phyloP scores from a whole-genome alignment of 2,329 filamentous ascomycete genomes.

The Mycocentrospora acerina region DNA sequence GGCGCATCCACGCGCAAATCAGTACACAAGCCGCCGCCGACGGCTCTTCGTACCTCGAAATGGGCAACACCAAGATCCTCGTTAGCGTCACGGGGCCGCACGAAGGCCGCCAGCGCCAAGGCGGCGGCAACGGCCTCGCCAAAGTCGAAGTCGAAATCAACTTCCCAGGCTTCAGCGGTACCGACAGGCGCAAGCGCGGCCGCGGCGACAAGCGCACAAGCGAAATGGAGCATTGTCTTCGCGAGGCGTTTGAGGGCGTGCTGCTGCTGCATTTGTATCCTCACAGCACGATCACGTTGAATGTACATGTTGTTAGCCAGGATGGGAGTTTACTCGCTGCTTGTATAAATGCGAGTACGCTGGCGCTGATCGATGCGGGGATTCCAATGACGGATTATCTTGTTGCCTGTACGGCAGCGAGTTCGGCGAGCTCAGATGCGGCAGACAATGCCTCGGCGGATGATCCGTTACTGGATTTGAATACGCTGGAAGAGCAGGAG shows the following conservation, averaged over 20 bases:
- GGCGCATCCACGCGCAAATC: constrained; percentile 83
- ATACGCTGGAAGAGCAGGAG: constrained; percentile 79
- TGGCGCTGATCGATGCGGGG: constrained; percentile 91
- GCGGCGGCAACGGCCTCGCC: constrained; percentile 55
- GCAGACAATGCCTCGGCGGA: constrained; percentile 64
- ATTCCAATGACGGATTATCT: constrained; percentile 95
- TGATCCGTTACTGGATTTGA: constrained; percentile 79
- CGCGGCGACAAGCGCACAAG: constrained; percentile 65
- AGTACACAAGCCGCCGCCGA: constrained; percentile 90
- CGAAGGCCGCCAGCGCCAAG: constrained; percentile 61
- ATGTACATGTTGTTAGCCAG: constrained; percentile 82
- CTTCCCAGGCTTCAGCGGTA: constrained; percentile 82
- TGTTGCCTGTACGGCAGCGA: constrained; percentile 82
- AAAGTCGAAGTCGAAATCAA: constrained; percentile 79
- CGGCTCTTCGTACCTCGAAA: constrained; percentile 89
- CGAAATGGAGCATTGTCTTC: constrained; percentile 79
- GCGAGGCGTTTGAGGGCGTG: constrained; percentile 72
- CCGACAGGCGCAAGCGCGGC: constrained; percentile 71
- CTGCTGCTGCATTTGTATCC: constrained; percentile 88
- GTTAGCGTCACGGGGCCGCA: constrained; percentile 86
- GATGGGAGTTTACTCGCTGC: constrained; percentile 89
- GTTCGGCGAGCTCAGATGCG: constrained; percentile 59
- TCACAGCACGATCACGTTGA: constrained; percentile 79
- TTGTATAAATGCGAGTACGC: constrained; percentile 85
- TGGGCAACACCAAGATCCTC: constrained; percentile 97